Evolutionary conservation across 164 flowering plant genomes (phyloP), one percentile per base, ranked within the genome.

Genomic region (Chloranthus sessilifolius): DNA sequence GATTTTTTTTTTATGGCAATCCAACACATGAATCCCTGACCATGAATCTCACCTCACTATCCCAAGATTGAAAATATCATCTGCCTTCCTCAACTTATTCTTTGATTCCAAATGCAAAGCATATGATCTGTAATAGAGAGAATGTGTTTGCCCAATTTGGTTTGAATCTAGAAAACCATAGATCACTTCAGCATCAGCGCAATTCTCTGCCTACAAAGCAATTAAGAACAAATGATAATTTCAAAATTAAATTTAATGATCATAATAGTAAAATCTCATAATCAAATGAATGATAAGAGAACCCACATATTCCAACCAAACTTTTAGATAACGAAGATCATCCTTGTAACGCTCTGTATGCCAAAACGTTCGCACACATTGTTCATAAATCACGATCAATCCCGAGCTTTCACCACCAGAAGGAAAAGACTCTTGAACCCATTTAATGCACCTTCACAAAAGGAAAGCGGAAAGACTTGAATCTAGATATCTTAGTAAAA

Each of bases 301-400:
- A 71, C 95, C 12, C 43, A 92, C 98, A 76, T 92, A 92, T 81
- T 88, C 94, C 64, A 92, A 49, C 98, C 98, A 88, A 29, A 92
- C 82, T 79, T 82, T 88, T 10, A 92, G 74, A 66, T 88, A 92
- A 11, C 96, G 91, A 4, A 74, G 76, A 68, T 92, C 96, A 58
- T 88, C 74, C 74, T 78, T 83, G 68, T 92, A 92, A 25, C 71
- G 75, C 1, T 76, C 75, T 2, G 71, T 67, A 58, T 83, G 83
- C 96, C 98, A 92, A 63, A 92, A 92, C 0, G 81, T 58, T 11
- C 96, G 90, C 7, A 88, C 87, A 53, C 98, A 92, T 67, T 92
- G 94, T 47, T 92, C 98, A 48, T 85, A 88, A 4, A 92, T 77
- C 48, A 83, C 66, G n/a, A 92, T 57, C 26, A 92, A 57, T 7